Percentiles rank a stretch among this genome's conserved stretches.
Evolutionary conservation across 1,139 yeast species (phyloP).

Genomic region (Diutina mesorugosa): DNA sequence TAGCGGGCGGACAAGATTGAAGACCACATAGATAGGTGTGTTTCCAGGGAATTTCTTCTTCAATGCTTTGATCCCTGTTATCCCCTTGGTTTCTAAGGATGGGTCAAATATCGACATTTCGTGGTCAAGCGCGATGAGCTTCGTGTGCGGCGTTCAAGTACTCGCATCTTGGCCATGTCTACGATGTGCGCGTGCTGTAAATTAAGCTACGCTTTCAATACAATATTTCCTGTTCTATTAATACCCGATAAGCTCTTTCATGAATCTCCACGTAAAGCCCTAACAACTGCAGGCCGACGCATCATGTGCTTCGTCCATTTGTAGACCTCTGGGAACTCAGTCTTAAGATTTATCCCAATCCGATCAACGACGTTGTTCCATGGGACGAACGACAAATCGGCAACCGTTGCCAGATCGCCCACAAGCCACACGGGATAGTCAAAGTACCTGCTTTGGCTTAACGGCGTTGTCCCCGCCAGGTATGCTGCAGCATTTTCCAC

Average conservation of each 20-base stretch:
- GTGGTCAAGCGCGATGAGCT: not conserved
- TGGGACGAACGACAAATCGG: constrained; percentile 86
- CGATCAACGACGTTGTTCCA: constrained; percentile 96
- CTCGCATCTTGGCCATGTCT: not conserved
- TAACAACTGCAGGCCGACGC: constrained; percentile 75
- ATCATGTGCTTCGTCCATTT: constrained; percentile 92
- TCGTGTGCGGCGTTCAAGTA: not conserved
- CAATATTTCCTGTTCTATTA: not conserved
- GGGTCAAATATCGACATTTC: not conserved
- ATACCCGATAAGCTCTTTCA: not conserved
- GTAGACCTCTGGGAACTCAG: constrained; percentile 89
- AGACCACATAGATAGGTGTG: constrained; percentile 34
- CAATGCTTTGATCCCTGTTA: not conserved
- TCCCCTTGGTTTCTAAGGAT: not conserved
- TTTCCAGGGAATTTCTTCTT: not conserved
- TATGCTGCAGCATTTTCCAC: constrained; percentile 83
- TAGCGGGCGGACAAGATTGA: constrained; percentile 40
- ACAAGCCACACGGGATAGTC: constrained; percentile 95
- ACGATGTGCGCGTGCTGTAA: not conserved
- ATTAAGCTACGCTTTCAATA: not conserved
- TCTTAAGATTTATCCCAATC: constrained; percentile 76
- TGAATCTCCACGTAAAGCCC: constrained; percentile 59
- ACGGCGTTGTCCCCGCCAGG: constrained; percentile 79
- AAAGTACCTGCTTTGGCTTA: constrained; percentile 74
- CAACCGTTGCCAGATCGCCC: constrained; percentile 81